Evolutionary conservation across 495 filamentous ascomycete genomes (phyloP), one percentile per base, ranked within the genome.

Genomic region (Amphirosellinia nigrospora): DNA sequence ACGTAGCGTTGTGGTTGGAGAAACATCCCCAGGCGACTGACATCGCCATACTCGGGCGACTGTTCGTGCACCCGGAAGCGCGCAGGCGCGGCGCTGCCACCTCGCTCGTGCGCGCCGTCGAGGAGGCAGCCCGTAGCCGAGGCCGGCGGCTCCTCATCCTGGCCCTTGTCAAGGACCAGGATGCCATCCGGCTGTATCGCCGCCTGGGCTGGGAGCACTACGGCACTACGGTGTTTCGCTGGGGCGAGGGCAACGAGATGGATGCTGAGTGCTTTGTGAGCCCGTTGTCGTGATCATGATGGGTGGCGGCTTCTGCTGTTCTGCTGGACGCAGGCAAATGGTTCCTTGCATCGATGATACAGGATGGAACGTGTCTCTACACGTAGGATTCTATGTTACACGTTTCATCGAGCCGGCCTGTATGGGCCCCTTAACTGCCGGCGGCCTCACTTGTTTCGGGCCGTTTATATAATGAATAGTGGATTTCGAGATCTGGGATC

Each of bases 171-270:
- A 74, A 74, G 45, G 70, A 70, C 32, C 67, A 68, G 53, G 45
- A 70, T 66, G 73, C 73, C 19, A 71, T 73, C 38, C 58, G 70
- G 41, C 39, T 74, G 11, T 72, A 71, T 32, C 58, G 64, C 26
- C 72, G 43, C 59, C n/a, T 73, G 6, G 69, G 69, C 0, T 75
- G 71, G 71, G 53, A 69, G 39, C 19, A 71, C 30, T 69, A 70
- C 36, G 71, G 68, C 30, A 63, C 48, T 13, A 56, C 64, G 38
- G 55, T 64, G 26, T 73, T 32, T 38, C 56, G 32, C 32, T 72
- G 70, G 64, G 66, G 68, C 3, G 64, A 68, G 48, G 28, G 46
- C 0, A 74, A 72, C 28, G 62, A 72, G 39, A 72, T 72, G 63
- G 64, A 45, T 46, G 67, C 66, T 7, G 64, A 68, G 15, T 70